Conservation (phyloP, 2,329 filamentous ascomycete species). For the Colletotrichum lentis region DNA sequence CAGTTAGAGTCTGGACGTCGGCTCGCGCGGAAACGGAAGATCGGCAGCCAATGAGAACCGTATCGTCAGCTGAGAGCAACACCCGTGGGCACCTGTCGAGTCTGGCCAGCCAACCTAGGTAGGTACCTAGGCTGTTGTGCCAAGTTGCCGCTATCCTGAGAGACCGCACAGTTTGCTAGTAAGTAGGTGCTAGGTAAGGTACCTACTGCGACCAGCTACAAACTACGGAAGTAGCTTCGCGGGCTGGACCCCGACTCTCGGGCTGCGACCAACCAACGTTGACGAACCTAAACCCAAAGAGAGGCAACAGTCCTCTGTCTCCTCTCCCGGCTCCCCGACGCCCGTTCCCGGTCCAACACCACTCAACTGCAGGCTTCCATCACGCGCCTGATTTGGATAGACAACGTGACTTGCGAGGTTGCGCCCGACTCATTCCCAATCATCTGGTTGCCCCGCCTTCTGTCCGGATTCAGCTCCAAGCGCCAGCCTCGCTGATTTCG, state of each 20-base stretch:
- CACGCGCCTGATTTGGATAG: not conserved
- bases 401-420: conserved; percentile 29
- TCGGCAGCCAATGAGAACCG: conserved; percentile 12
- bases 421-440: conserved; percentile 24
- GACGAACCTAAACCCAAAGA: conserved; percentile 4
- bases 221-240: not conserved
- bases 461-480: conserved; percentile 23
- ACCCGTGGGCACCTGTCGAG: conserved; percentile 7
- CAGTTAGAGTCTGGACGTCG: not conserved
- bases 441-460: conserved; percentile 13
- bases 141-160: too few relatives aligned
- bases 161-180: too few relatives aligned
- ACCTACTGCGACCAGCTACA: too few relatives aligned
- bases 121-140: too few relatives aligned
- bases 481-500: conserved; percentile 34
- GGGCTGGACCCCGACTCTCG: conserved; percentile 27
- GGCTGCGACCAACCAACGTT: conserved; percentile 7
- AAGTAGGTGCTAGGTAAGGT: fast-evolving
- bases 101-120: conserved; percentile 4
- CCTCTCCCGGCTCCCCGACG: not conserved
- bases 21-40: conserved; percentile 7
- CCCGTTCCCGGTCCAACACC: not conserved
- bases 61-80: not conserved
- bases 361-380: not conserved
- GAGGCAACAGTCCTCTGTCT: not conserved